Evolutionary conservation across 495 filamentous ascomycete genomes (phyloP).

Genomic region (Penicillium cinerascens): DNA sequence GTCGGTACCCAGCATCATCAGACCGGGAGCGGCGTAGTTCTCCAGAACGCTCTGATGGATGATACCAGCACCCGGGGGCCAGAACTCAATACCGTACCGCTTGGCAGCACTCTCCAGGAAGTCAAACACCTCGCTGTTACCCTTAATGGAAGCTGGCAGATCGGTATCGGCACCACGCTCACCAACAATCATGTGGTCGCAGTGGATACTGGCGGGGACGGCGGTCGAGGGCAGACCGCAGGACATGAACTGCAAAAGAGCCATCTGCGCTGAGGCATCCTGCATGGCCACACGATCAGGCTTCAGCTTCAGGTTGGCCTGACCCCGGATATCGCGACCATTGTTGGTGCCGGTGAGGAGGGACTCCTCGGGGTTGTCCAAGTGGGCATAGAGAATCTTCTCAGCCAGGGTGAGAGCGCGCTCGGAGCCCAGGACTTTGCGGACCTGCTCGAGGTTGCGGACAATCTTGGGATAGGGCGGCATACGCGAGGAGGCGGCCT

Average conservation of each 20-base stretch:
- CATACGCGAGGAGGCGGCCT: constrained; percentile 31
- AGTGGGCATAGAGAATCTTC: constrained; percentile 96
- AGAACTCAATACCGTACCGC: constrained; percentile 98
- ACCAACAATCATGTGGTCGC: constrained; percentile 98
- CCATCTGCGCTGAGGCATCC: constrained; percentile 98
- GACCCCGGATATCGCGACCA: constrained; percentile 74
- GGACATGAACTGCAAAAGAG: constrained; percentile 96
- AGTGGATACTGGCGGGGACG: constrained; percentile 97
- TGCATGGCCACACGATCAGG: constrained; percentile 98
- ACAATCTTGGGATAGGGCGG: constrained; percentile 32
- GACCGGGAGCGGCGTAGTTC: constrained; percentile 93
- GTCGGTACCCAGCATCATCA: constrained; percentile 99
- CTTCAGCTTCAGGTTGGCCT: constrained; percentile 94
- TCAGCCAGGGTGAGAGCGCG: constrained; percentile 83
- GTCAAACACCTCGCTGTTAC: constrained; percentile 96
- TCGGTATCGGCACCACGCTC: constrained; percentile 81
- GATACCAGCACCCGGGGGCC: constrained; percentile 97
- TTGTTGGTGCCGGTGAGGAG: constrained; percentile 46
- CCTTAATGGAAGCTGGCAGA: constrained; percentile 78
- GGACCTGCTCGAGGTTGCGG: constrained; percentile 30
- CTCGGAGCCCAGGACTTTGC: constrained; percentile 28
- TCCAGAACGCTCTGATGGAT: constrained; percentile 98
- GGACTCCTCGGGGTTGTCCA: constrained; percentile 71
- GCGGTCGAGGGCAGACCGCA: constrained; percentile 86
- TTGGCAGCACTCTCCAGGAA: constrained; percentile 92